Percentiles rank a stretch among this genome's conserved stretches.
Evolutionary conservation across 2,329 filamentous ascomycete genomes (phyloP).

Genomic region (Pyricularia grisea): DNA sequence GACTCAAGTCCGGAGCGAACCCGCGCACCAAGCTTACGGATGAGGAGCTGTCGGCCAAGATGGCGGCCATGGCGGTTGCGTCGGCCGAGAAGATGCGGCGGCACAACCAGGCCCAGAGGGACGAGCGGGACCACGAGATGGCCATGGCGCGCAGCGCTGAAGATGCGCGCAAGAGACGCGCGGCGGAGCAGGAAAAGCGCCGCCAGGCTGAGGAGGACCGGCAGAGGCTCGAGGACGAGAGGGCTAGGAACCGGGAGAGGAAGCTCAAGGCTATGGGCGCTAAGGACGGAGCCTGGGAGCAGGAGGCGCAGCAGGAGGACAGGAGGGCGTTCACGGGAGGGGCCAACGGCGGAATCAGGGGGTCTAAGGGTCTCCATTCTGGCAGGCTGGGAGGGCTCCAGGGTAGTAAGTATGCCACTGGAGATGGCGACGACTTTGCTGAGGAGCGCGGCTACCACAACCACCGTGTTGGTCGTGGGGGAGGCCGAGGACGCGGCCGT

Average conservation of each 20-base stretch:
- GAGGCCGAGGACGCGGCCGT: conserved; percentile 20
- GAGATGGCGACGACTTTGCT: background rate
- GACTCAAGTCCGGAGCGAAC: conserved; percentile 45
- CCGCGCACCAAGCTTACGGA: conserved; percentile 53
- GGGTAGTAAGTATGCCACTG: conserved; percentile 2
- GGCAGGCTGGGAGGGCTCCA: conserved; percentile 4
- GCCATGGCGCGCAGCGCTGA: conserved; percentile 47
- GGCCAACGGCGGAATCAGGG: conserved; percentile 10
- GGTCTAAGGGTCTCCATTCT: conserved; percentile 4
- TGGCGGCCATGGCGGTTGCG: conserved; percentile 51
- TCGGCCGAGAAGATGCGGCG: conserved; percentile 48
- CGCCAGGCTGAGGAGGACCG: conserved; percentile 42
- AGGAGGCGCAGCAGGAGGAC: conserved; percentile 34
- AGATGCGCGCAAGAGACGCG: conserved; percentile 40
- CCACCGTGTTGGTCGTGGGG: conserved; percentile 16
- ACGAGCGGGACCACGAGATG: conserved; percentile 44
- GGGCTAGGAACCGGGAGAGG: conserved; percentile 48
- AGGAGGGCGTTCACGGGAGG: conserved; percentile 18
- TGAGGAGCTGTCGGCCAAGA: conserved; percentile 46
- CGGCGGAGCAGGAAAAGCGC: conserved; percentile 42
- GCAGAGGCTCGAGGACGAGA: conserved; percentile 46
- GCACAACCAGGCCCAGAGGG: conserved; percentile 48
- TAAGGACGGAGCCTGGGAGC: conserved; percentile 48
- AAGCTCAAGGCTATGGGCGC: conserved; percentile 49
- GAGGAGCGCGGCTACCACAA: background rate